These are phyloP conservation scores for Eudorina sp. DNA, from an alignment of 139 green algal genomes.

Conservation along the genomic window DNA sequence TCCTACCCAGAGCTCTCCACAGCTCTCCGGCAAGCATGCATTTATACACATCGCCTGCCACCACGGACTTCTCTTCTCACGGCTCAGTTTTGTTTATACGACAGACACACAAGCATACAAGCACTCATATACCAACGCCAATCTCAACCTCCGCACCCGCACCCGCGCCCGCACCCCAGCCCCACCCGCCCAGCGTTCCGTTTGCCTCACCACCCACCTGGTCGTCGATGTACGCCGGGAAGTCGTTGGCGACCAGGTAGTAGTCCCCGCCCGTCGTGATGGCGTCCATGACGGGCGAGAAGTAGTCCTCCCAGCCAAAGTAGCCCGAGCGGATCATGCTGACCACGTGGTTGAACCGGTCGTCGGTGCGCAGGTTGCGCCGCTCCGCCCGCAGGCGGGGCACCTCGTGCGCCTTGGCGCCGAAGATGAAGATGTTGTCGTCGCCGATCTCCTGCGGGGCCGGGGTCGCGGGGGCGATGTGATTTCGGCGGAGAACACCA, in stretches of 20 bases:
- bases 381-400: slow-evolving; percentile 73
- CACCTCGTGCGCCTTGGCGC: slow-evolving; percentile 76
- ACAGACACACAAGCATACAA: background rate
- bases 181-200: too few relatives aligned
- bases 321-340: slow-evolving; percentile 82
- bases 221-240: slow-evolving; percentile 90
- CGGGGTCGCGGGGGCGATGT: background rate
- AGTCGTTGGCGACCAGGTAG: slow-evolving; percentile 99
- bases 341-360: slow-evolving; percentile 86
- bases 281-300: slow-evolving; percentile 88
- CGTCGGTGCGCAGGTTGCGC: slow-evolving; percentile 71
- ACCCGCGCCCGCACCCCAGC: too few relatives aligned
- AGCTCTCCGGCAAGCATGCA: too few relatives aligned
- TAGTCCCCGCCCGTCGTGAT: slow-evolving; percentile 90
- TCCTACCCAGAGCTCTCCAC: too few relatives aligned
- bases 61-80: too few relatives aligned
- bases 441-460: slow-evolving; percentile 63
- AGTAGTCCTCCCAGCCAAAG: slow-evolving; percentile 98
- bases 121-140: background rate
- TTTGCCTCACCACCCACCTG: slow-evolving; percentile 82
- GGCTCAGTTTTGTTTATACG: too few relatives aligned
- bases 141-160: too few relatives aligned
- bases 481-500: background rate
- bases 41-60: too few relatives aligned
- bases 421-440: slow-evolving; percentile 95